Conservation (phyloP, 2,329 filamentous ascomycete species). For the Cladobotryum mycophilum region DNA sequence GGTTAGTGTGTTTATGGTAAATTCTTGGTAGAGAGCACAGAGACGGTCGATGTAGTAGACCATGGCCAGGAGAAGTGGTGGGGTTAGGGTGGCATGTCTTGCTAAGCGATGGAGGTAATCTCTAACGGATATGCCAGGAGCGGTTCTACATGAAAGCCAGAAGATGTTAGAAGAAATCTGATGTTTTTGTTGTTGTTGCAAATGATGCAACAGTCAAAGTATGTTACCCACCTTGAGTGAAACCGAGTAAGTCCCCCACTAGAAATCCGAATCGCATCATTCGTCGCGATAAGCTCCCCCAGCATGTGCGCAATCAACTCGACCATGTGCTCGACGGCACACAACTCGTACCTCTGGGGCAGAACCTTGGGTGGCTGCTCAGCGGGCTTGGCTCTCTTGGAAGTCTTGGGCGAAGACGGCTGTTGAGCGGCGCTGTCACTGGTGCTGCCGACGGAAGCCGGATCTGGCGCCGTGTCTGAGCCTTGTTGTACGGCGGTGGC, state of each 20-base stretch:
- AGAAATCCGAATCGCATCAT: constrained; percentile 70
- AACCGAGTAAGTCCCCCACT: constrained; percentile 87
- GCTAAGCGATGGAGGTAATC: constrained; percentile 92
- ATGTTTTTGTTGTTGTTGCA: no score
- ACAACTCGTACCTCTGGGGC: constrained; percentile 73
- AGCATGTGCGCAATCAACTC: constrained; percentile 92
- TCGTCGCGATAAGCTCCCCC: constrained; percentile 86
- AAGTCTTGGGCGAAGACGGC: constrained; percentile 24
- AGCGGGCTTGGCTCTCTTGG: constrained; percentile 51
- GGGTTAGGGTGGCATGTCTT: constrained; percentile 86
- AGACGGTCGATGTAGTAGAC: constrained; percentile 97
- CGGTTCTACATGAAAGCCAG: constrained; percentile 28
- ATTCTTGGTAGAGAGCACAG: constrained; percentile 85
- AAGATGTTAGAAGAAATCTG: background rate
- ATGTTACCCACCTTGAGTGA: constrained; percentile 67
- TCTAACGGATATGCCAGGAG: constrained; percentile 86
- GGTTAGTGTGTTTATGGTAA: constrained; percentile 92
- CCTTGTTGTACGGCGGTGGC: background rate
- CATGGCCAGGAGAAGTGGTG: constrained; percentile 94
- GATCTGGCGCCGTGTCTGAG: background rate
- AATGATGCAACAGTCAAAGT: background rate
- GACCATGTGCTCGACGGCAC: constrained; percentile 78
- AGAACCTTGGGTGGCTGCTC: constrained; percentile 50
- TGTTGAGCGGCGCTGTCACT: background rate
- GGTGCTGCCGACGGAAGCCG: background rate